Evolutionary conservation across 129 eudicot species (phyloP), one percentile per base, ranked within the genome.

Genomic region (Centella asiatica): DNA sequence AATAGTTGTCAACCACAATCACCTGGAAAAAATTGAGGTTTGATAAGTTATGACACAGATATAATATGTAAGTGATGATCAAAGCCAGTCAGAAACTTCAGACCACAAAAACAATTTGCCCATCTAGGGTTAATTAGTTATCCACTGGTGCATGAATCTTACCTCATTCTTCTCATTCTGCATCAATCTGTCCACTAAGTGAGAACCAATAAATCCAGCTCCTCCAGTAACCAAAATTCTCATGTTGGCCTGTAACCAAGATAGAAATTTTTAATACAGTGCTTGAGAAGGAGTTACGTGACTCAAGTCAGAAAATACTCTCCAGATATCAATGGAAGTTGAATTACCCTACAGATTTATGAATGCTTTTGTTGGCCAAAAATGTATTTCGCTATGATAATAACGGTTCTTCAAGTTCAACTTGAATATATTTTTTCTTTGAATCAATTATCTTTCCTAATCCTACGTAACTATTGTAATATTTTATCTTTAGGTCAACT

Each of bases 191-290:
- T 88, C 96, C 44, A 88, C 96, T 19, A 88, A 69, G 67, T 87
- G 95, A 74, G 95, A 87, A 44, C 95, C 95, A 57, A 87, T 87
- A 62, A 87, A 87, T 62, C 95, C 96, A 57, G 96, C 96, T 74
- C 96, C 96, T 58, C 96, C 96, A 15, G 94, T 88, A 36, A 88
- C 81, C 76, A 88, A 74, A 66, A 88, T 88, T 73, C 96, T 81
- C 96, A 88, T 88, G 72, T 88, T 88, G 32, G 96, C 78, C 96
- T 88, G 75, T 32, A 32, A 67, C n/a, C 18, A 52, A 20, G 12
- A 70, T 10, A 32, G 12, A 7, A n/a, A 36, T 56, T 48, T 47
- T 29, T 49, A 68, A 42, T 19, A 22, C 44, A 42, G 18, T 17
- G 29, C 13, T 14, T 32, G 27, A 6, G 11, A 8, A 27, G 13